Conservation (phyloP, 148 eudicot species). For the Gaultheria prostrata region DNA sequence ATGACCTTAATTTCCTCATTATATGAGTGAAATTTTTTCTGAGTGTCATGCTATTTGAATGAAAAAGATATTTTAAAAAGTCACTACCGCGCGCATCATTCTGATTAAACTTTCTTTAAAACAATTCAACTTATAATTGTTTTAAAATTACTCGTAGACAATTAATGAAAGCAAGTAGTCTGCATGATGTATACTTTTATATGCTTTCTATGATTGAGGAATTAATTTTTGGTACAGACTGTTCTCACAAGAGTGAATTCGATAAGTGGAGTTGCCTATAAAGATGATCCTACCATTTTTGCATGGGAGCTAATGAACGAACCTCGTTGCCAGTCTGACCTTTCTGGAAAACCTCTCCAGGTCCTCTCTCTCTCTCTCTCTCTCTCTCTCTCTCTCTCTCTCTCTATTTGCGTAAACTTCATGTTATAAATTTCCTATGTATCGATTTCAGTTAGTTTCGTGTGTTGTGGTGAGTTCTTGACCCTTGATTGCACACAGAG, state of each 20-base stretch:
- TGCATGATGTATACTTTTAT: neutral
- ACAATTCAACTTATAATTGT: neutral
- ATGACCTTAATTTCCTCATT: neutral
- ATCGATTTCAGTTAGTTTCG: neutral
- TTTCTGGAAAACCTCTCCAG: constrained; percentile 32
- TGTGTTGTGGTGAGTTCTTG: neutral
- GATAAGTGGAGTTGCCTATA: constrained; percentile 30
- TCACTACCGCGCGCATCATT: neutral
- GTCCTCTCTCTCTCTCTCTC: constrained; percentile 8
- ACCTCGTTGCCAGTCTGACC: constrained; percentile 39
- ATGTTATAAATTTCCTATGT: too few relatives aligned
- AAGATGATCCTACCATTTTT: constrained; percentile 41
- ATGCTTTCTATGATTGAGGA: neutral
- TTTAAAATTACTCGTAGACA: neutral
- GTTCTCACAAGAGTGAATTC: constrained; percentile 34
- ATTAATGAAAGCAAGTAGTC: neutral
- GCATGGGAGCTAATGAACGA: constrained; percentile 54
- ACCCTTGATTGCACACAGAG: too few relatives aligned
- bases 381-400: neutral
- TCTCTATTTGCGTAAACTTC: neutral
- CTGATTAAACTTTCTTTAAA: neutral
- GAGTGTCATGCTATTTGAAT: too few relatives aligned
- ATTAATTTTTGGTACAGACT: constrained; percentile 4
- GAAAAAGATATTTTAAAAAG: neutral
- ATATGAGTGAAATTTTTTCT: too few relatives aligned